Conservation (phyloP, 2,329 filamentous ascomycete genomes). For the Diplodia mutila region DNA sequence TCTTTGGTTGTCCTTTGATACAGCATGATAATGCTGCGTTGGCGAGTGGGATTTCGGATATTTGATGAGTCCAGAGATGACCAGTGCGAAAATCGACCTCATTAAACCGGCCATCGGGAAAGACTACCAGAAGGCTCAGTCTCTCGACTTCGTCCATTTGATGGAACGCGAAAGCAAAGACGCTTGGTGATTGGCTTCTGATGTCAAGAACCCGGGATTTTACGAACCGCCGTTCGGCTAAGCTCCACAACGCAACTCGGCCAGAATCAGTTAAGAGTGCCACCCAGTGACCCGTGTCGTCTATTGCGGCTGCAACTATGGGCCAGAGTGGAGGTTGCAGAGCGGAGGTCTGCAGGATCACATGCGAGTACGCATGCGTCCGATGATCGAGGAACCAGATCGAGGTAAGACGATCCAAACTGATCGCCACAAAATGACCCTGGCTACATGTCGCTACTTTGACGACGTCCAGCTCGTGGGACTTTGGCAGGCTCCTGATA, state of each 20-base stretch:
- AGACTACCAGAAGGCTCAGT: slow-evolving; percentile 61
- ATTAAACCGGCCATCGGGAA: slow-evolving; percentile 65
- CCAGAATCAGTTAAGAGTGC: slow-evolving; percentile 65
- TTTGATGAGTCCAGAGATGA: slow-evolving; percentile 36
- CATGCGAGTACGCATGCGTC: slow-evolving; percentile 37
- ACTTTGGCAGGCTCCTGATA: slow-evolving; percentile 63
- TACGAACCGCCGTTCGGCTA: slow-evolving; percentile 61
- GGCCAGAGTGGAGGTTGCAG: slow-evolving; percentile 46
- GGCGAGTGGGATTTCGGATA: slow-evolving; percentile 35
- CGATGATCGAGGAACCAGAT: slow-evolving; percentile 56
- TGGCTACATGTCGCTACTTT: slow-evolving; percentile 65
- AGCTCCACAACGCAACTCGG: slow-evolving; percentile 66
- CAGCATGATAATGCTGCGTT: slow-evolving; percentile 37
- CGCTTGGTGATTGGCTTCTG: slow-evolving; percentile 61
- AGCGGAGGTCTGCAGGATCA: slow-evolving; percentile 37
- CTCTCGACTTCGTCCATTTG: slow-evolving; percentile 36
- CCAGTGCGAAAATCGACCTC: slow-evolving; percentile 58
- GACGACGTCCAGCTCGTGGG: slow-evolving; percentile 71
- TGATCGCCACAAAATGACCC: slow-evolving; percentile 70
- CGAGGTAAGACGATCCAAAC: slow-evolving; percentile 69
- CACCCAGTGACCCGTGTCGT: slow-evolving; percentile 66
- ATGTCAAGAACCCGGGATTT: slow-evolving; percentile 60
- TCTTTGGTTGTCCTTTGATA: slow-evolving; percentile 34
- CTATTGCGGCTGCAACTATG: slow-evolving; percentile 65
- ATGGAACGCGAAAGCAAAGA: slow-evolving; percentile 64